phyloP scores from a whole-genome alignment of 169 alveolate species.

The Amoebophrya sp. region DNA sequence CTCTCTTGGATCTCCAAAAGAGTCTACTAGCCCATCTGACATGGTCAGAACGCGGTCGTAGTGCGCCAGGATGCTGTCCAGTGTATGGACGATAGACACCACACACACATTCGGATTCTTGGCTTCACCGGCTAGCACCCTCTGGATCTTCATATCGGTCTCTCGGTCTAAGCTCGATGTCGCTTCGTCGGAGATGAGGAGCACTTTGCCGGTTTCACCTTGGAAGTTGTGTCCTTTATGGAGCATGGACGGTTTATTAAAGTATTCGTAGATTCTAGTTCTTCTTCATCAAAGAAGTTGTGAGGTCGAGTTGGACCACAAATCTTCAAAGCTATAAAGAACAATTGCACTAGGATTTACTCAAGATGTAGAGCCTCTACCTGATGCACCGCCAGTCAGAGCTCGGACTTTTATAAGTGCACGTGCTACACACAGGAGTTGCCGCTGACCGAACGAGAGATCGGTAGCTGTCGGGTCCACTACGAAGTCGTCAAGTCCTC shows the following conservation, averaged over 20 bases:
- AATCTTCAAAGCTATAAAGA: too few relatives aligned
- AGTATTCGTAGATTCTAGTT: too few relatives aligned
- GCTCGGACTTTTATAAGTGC: neutral
- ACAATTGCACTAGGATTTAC: too few relatives aligned
- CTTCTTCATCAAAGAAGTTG: too few relatives aligned
- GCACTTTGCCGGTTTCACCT: too few relatives aligned
- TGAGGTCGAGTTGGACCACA: too few relatives aligned
- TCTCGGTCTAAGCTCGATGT: neutral
- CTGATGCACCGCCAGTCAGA: too few relatives aligned
- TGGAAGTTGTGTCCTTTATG: too few relatives aligned
- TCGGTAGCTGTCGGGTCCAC: constrained; percentile 10
- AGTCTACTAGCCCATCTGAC: neutral
- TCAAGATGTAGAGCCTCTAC: too few relatives aligned
- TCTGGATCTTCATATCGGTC: constrained; percentile 14
- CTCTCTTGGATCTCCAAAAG: neutral
- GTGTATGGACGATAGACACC: neutral
- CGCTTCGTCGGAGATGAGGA: constrained; percentile 12
- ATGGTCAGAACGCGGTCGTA: constrained; percentile 4
- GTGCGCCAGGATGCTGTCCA: constrained; percentile 15
- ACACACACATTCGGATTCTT: neutral
- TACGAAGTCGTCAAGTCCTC: neutral
- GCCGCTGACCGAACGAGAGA: neutral
- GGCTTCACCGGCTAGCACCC: neutral
- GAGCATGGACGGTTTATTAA: too few relatives aligned
- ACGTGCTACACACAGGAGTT: neutral